A percentile compares a stretch with the other conserved stretches of the same genome.
phyloP scores from a whole-genome alignment of 441 rosid genomes.

The Adansonia rubrostipa region DNA sequence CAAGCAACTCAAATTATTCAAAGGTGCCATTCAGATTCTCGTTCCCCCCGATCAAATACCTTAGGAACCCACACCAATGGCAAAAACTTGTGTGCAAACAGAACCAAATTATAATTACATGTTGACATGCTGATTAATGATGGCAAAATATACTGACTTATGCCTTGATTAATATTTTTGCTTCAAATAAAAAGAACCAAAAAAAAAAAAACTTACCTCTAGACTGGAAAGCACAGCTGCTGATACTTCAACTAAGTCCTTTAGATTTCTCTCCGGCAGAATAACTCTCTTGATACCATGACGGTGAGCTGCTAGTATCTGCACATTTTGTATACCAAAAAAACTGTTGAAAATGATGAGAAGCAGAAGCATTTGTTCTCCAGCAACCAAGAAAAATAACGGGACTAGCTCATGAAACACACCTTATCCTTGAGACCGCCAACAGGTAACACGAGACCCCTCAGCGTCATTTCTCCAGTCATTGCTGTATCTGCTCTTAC shows the following conservation, averaged over 20 bases:
- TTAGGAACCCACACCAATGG: not conserved
- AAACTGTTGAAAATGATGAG: not conserved
- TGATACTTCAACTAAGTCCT: conserved; percentile 96
- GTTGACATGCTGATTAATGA: not conserved
- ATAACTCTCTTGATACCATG: conserved; percentile 90
- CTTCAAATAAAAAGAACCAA: not conserved
- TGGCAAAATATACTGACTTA: not conserved
- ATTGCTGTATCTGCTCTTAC: conserved; percentile 98
- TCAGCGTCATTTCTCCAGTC: conserved; percentile 99
- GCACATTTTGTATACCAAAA: conserved; percentile 24
- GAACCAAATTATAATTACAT: not conserved
- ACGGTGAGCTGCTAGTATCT: conserved; percentile 98
- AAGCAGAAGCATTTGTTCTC: not conserved
- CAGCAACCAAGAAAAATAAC: not conserved
- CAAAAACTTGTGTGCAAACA: not conserved
- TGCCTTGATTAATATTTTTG: not conserved
- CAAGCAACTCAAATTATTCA: conserved; percentile 2
- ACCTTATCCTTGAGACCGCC: conserved; percentile 99
- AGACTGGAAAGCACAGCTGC: conserved; percentile 74
- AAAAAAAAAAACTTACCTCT: conserved; percentile 59
- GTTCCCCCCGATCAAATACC: not conserved
- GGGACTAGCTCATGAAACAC: conserved; percentile 13
- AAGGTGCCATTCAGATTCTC: not conserved
- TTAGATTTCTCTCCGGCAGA: conserved; percentile 88
- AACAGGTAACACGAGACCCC: conserved; percentile 98